Evolutionary conservation across 257 asterid genomes (phyloP), one percentile per base, ranked within the genome.

Genomic region (Schizonepeta tenuifolia): DNA sequence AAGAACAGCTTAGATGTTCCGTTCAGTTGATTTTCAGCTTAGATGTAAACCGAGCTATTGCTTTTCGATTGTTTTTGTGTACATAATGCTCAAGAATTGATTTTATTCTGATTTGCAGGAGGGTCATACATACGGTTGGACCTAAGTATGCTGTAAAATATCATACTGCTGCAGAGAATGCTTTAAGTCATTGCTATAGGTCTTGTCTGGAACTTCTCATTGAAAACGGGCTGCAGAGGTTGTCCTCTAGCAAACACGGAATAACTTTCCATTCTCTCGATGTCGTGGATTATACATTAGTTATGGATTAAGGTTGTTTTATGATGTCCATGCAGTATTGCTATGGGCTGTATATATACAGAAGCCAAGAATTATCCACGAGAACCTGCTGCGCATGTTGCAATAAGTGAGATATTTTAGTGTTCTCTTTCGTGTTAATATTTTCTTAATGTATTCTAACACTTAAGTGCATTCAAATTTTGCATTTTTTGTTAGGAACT

Each of bases 331-430:
- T 92, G 87, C 86, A 92, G 99, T 85, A 87, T 95, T 80, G 98
- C 98, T 14, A 74, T 82, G 77, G 97, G 96, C 56, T 95, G 98
- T 84, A 87, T 95, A 75, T 92, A 95, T 79, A 88, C 96, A 7
- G 98, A 95, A 82, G 80, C 97, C 80, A 92, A 95, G 78, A 86
- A 83, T 78, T 95, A 92, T 82, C 99, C 98, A 14, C 92, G 99
- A 76, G 99, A 95, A 87, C 98, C 96, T 63, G 98, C 99, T 80
- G 97, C 97, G 1, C 99, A 95, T 73, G 98, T 95, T 64, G 98
- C 99, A 74, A 95, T 92, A 80, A 86, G 99, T 92, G 64, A 83
- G 93, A 59, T 56, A 41, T 64, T 51, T 21, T 18, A 53, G 46
- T 35, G 15, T 64, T 12, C 40, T 53, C 35, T 65, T 1, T 54